Base-by-base conservation (phyloP, 176 grass and related monocot genomes). In the Musa schizocarpa region DNA sequence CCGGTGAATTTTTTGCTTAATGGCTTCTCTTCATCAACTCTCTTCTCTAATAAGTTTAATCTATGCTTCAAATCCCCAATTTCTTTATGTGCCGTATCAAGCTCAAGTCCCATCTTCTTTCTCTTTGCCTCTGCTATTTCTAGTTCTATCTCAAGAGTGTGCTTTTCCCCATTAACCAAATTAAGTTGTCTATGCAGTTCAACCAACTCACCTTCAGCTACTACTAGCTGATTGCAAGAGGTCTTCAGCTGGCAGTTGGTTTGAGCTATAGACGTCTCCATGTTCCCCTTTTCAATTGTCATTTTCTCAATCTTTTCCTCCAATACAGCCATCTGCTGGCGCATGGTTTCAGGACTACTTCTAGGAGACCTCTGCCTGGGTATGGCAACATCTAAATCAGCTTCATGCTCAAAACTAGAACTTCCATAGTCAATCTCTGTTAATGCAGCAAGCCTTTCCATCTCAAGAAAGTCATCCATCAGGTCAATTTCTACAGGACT, bases 181-280 rank as follows among this genome's bases (percentile, higher is more conserved):
- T 92, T 99, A 68, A 99, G 68, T 80, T 81, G 87, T 74, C 87
- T 80, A 70, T 95, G 96, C 53, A 94, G 43, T 23, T 91, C 86
- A 0, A 20, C 71, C 2, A 81, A 84, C 78, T 71, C 89, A 75
- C 79, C 76, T 82, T 98, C 84, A 9, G 81, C 88, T 54, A 86
- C 81, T 82, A 56, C 69, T 11, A 81, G 50, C 68, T 85, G 81
- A 74, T 82, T 68, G 25, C 79, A 67, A 56, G 9, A 81, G 53
- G 71, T 76, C 81, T 82, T 80, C 53, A 89, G 54, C 52, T 94
- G 90, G 19, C 68, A 76, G 58, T 80, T 86, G 58, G 82, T 74
- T 29, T 93, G 78, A 13, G 86, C 78, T 65, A 93, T 72, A 0
- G 68, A 77, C 69, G 88, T 91, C 76, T 91, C 88, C 54, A 82